Conservation (phyloP, 352 stramenopile genomes). For the Pythium grandisporangium region DNA sequence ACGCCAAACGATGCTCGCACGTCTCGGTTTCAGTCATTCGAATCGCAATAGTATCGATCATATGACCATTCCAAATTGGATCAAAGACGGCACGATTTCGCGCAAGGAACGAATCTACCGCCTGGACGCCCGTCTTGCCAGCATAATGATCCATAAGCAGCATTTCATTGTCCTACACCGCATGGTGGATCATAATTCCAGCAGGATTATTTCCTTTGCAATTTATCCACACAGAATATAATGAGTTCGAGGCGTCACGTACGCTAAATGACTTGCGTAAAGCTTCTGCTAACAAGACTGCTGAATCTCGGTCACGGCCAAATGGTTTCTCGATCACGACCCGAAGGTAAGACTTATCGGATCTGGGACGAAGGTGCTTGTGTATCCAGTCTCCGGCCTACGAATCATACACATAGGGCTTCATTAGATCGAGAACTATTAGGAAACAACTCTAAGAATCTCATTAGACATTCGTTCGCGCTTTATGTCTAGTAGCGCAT, state of each 20-base stretch:
- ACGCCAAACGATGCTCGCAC: conserved; percentile 42
- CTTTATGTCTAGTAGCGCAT: no score
- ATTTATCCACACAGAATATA: no score
- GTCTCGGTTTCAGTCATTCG: conserved; percentile 65
- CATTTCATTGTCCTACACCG: conserved; percentile 44
- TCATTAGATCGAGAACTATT: no score
- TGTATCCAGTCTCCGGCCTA: background rate
- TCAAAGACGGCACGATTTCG: conserved; percentile 26
- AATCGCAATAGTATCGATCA: conserved; percentile 24
- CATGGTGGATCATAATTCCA: background rate
- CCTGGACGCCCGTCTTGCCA: conserved; percentile 61
- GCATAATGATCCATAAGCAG: conserved; percentile 86
- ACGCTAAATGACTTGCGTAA: conserved; percentile 32
- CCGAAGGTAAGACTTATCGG: conserved; percentile 27
- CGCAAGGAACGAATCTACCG: conserved; percentile 38
- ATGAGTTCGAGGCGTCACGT: no score
- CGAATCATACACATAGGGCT: no score
- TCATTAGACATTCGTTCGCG: no score
- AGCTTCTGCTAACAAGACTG: conserved; percentile 22
- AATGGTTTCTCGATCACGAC: conserved; percentile 83
- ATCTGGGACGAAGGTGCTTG: conserved; percentile 2
- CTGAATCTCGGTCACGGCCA: conserved; percentile 42
- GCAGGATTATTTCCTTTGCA: no score
- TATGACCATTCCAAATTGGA: conserved; percentile 19
- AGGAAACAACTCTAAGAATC: no score